Conservation (phyloP, 2,329 filamentous ascomycete genomes). For the Xylaria sp. region DNA sequence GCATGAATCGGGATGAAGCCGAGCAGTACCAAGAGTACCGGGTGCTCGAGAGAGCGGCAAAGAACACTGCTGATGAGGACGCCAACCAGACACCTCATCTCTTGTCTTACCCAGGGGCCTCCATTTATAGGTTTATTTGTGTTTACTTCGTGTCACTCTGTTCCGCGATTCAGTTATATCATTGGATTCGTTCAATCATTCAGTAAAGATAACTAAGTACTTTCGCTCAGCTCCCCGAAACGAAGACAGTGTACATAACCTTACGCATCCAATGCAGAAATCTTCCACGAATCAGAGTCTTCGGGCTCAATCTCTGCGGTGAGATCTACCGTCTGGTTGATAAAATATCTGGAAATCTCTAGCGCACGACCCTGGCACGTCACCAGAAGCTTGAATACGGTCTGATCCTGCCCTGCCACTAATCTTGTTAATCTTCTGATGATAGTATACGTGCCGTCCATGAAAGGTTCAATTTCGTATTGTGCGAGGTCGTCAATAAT, state of each 20-base stretch:
- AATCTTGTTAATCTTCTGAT: constrained; percentile 28
- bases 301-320: constrained; percentile 25
- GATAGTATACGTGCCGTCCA: constrained; percentile 21
- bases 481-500: constrained; percentile 36
- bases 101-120: too few relatives aligned
- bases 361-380: constrained; percentile 30
- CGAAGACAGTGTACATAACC: background rate
- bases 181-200: too few relatives aligned
- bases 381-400: constrained; percentile 36
- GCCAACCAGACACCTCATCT: too few relatives aligned
- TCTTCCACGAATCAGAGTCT: constrained; percentile 33
- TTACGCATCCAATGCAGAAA: constrained; percentile 19
- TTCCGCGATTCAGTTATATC: too few relatives aligned
- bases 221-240: background rate
- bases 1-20: too few relatives aligned
- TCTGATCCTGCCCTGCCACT: constrained; percentile 9
- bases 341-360: constrained; percentile 32
- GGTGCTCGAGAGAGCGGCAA: too few relatives aligned
- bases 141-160: too few relatives aligned
- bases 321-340: constrained; percentile 28
- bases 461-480: constrained; percentile 29
- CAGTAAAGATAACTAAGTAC: too few relatives aligned
- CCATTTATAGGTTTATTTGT: too few relatives aligned
- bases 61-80: too few relatives aligned
- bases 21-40: too few relatives aligned